These are phyloP conservation scores for Cordyceps militaris DNA, from an alignment of 2,329 filamentous ascomycete species.

Conservation along the genomic window DNA sequence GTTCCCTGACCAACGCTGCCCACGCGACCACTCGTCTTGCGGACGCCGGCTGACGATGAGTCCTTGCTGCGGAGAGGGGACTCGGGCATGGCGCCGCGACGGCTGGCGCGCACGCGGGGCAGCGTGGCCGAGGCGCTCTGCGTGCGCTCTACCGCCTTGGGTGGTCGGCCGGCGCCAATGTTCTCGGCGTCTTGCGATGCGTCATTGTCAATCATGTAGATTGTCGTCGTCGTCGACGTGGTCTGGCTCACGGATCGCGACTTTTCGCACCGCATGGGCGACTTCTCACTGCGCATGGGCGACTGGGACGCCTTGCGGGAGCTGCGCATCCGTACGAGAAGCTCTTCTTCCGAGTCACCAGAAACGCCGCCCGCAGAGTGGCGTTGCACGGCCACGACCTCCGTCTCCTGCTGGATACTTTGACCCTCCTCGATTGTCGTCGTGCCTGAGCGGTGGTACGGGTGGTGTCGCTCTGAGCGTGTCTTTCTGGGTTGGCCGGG, in stretches of 20 bases:
- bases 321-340: constrained; percentile 66
- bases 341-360: constrained; percentile 72
- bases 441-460: constrained; percentile 53
- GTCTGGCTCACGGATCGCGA: constrained; percentile 68
- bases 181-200: constrained; percentile 67
- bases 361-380: constrained; percentile 48
- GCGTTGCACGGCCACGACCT: constrained; percentile 54
- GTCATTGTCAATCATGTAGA: constrained; percentile 58
- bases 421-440: constrained; percentile 42
- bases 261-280: too few relatives aligned
- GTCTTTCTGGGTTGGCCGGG: constrained; percentile 92
- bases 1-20: constrained; percentile 47
- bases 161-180: constrained; percentile 51
- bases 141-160: constrained; percentile 52
- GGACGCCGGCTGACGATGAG: constrained; percentile 39
- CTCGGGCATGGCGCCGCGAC: constrained; percentile 43
- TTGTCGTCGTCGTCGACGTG: constrained; percentile 55
- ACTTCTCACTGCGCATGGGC: constrained; percentile 50
- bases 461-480: constrained; percentile 68
- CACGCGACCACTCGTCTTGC: constrained; percentile 60
- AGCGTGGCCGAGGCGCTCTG: constrained; percentile 49
- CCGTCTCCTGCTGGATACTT: constrained; percentile 49
- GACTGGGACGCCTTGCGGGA: constrained; percentile 59
- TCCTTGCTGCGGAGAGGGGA: constrained; percentile 46
- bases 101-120: constrained; percentile 55